Percentiles rank a stretch among this genome's conserved stretches.
phyloP scores from a whole-genome alignment of 495 filamentous ascomycete genomes.

The Pseudomonodictys pantanalensis region DNA sequence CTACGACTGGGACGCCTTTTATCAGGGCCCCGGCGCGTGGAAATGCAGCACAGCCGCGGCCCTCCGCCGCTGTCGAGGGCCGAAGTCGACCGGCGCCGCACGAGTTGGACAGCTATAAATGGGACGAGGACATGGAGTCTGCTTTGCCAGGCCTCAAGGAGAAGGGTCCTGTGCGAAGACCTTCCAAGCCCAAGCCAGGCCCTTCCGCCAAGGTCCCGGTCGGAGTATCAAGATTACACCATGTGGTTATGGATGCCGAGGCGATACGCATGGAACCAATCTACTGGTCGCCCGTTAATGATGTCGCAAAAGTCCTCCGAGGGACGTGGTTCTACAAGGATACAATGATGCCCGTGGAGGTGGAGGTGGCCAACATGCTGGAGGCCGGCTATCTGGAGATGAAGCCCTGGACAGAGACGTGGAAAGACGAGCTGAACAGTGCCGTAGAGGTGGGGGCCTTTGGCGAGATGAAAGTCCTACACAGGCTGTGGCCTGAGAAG shows the following conservation, averaged over 20 bases:
- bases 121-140: conserved; percentile 39
- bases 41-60: conserved; percentile 17
- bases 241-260: conserved; percentile 42
- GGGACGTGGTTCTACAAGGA: conserved; percentile 98
- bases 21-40: conserved; percentile 43
- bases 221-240: conserved; percentile 43
- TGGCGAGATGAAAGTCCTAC: conserved; percentile 85
- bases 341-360: conserved; percentile 85
- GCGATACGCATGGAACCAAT: conserved; percentile 76
- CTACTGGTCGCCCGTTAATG: conserved; percentile 95
- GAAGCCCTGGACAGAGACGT: conserved; percentile 86
- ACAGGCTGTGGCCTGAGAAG: conserved; percentile 72
- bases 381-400: conserved; percentile 85
- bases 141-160: conserved; percentile 12
- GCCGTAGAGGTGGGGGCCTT: conserved; percentile 86
- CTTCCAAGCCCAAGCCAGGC: conserved; percentile 6
- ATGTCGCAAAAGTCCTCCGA: conserved; percentile 75
- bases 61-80: conserved; percentile 12
- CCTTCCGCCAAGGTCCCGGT: conserved; percentile 41
- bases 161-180: conserved; percentile 10
- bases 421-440: conserved; percentile 87
- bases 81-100: conserved; percentile 21
- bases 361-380: conserved; percentile 84
- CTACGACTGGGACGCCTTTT: conserved; percentile 44
- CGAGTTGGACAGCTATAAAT: conserved; percentile 42